These are phyloP conservation scores for Aphanomyces astaci DNA, from an alignment of 352 stramenopile species.

Conservation along the genomic window DNA sequence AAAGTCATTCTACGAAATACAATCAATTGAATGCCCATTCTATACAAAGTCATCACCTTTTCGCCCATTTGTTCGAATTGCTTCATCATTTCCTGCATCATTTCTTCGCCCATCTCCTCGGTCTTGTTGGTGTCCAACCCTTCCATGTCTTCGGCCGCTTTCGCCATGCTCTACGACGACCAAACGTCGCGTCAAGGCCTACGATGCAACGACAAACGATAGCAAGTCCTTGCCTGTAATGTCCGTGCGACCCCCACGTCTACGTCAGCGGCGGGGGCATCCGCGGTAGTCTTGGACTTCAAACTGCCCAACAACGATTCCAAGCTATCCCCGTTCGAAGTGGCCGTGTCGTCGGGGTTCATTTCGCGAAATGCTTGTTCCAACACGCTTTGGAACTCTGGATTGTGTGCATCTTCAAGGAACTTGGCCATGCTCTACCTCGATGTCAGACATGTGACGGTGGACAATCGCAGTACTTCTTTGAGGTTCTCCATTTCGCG, in stretches of 20 bases:
- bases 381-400: conserved; percentile 78
- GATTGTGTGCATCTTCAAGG: conserved; percentile 76
- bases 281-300: conserved; percentile 24
- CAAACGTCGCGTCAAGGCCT: too few relatives aligned
- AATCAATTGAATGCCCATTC: background rate
- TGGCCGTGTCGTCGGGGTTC: conserved; percentile 46
- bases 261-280: conserved; percentile 32
- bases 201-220: too few relatives aligned
- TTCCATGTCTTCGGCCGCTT: conserved; percentile 81
- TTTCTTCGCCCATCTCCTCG: conserved; percentile 89
- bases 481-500: conserved; percentile 55
- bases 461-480: conserved; percentile 34
- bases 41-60: conserved; percentile 54
- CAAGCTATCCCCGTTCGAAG: conserved; percentile 49
- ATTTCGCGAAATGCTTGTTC: conserved; percentile 83
- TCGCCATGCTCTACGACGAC: conserved; percentile 84
- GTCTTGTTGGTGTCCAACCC: conserved; percentile 68
- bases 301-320: conserved; percentile 62
- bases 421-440: conserved; percentile 78
- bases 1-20: conserved; percentile 64
- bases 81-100: conserved; percentile 95
- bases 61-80: conserved; percentile 94
- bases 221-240: conserved; percentile 53
- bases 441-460: background rate
- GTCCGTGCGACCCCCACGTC: conserved; percentile 78